A percentile compares a stretch with the other conserved stretches of the same genome.
Evolutionary conservation across 495 filamentous ascomycete genomes (phyloP).

Genomic region (Aspergillus steynii): DNA sequence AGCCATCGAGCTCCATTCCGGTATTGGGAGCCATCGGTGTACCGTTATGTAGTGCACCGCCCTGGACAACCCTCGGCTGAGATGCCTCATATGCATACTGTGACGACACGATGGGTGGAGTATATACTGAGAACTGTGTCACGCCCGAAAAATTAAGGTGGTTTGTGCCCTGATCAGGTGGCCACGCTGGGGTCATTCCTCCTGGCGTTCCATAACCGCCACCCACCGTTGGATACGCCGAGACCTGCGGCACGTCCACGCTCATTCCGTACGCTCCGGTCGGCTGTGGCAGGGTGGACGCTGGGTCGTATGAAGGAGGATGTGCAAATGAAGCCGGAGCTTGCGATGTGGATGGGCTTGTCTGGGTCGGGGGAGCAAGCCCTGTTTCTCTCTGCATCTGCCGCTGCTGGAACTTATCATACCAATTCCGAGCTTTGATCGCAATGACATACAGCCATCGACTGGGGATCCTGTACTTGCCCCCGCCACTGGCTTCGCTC

Average conservation of each 20-base stretch:
- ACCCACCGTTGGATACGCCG: slow-evolving; percentile 28
- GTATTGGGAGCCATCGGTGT: slow-evolving; percentile 14
- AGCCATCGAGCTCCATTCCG: slow-evolving; percentile 40
- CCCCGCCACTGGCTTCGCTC: slow-evolving; percentile 37
- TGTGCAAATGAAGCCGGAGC: background rate
- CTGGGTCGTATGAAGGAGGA: background rate
- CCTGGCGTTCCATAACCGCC: slow-evolving; percentile 17
- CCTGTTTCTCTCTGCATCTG: slow-evolving; percentile 14
- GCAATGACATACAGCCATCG: slow-evolving; percentile 41
- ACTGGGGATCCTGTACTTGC: slow-evolving; percentile 39
- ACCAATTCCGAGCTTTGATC: slow-evolving; percentile 39
- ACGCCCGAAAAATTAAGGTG: slow-evolving; percentile 5
- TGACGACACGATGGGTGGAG: slow-evolving; percentile 17
- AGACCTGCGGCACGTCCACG: slow-evolving; percentile 18
- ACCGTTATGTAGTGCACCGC: slow-evolving; percentile 10
- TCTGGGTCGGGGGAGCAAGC: background rate
- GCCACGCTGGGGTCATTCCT: slow-evolving; percentile 12
- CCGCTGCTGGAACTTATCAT: slow-evolving; percentile 34
- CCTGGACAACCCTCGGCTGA: slow-evolving; percentile 21
- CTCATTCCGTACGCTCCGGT: slow-evolving; percentile 20
- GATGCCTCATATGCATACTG: slow-evolving; percentile 31
- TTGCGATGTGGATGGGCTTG: background rate
- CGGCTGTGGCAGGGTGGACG: background rate
- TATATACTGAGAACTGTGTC: slow-evolving; percentile 16
- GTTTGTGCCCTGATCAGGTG: slow-evolving; percentile 9